Base-by-base conservation (phyloP, 345 rosid species). In the Populus euphratica region DNA sequence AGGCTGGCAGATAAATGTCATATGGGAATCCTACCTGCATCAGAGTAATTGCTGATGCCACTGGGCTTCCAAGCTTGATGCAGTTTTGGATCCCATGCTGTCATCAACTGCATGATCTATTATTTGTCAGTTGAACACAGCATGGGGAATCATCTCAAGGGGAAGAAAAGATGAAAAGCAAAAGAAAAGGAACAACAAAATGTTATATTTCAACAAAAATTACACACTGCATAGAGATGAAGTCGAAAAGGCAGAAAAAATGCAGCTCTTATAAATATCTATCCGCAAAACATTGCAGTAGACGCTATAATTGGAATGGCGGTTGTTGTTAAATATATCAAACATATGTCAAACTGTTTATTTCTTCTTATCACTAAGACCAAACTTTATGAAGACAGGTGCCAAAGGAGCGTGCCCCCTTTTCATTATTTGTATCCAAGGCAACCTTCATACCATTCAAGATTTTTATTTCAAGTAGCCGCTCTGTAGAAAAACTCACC, bases 31-130 rank as follows among this genome's bases (percentile, higher is more conserved):
- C n/a, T 64, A 93, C 98, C 98, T 93, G 85, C 74, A 80, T 85
- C 81, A 77, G 92, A 74, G 54, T 74, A 82, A 47, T 82, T 87
- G 16, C 80, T 81, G 68, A 79, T 84, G 16, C 80, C 82, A 76
- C 94, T 90, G n/a, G 96, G 91, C 82, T 85, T 90, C 99, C 98
- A 95, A 68, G 78, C 71, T 76, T 83, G 86, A 73, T 69, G 86
- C 23, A 72, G 52, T 75, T 86, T 88, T 69, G 84, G 87, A 76
- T 87, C 86, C 99, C 98, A 95, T 35, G 88, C 83, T 73, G 75
- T 44, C 83, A 80, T 83, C 89, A 95, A 73, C 98, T 95, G 90
- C 87, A 90, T 68, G 69, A 80, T 79, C 71, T 74, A 56, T 69
- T 69, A 73, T 71, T 9, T 33, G 36, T 33, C 36, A 33, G 36